Base-by-base conservation (phyloP, 2,329 filamentous ascomycete genomes). In the Aaosphaeria pasadenensis region DNA sequence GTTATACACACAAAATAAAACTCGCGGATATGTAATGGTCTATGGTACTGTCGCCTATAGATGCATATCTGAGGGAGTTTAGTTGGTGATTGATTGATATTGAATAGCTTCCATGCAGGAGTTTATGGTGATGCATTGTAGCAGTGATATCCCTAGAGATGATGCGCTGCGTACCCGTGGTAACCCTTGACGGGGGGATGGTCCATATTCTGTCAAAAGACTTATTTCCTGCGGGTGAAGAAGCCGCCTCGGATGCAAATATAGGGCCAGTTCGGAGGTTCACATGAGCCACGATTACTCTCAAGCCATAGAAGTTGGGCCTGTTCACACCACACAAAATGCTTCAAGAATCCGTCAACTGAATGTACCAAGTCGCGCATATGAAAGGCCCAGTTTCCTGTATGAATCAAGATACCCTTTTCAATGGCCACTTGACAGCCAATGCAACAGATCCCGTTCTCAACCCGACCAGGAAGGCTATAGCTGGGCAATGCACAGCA, bases 261-360 rank as follows among this genome's bases (percentile, higher is more conserved):
- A 30, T 45, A 38, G 6, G 43, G 35, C 29, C 39, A 32, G 17
- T 35, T 42, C 4, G 44, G 11, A 7, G 44, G 44, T 32, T 33
- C 13, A 29, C 13, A 7, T 42, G 28, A 41, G 7, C 44, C 44
- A 32, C 29, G 6, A 35, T 35, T 36, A 29, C 44, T 41, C 11
- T 48, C 55, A 46, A 17, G 50, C 67, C 66, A 70, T 39, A 70
- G 49, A 30, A 57, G 39, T 50, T 70, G 64, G 50, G 64, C 65
- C 51, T 64, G 58, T 55, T 64, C 55, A 58, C 66, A 71, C 60
- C 59, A 66, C 52, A 53, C 53, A 55, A 71, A 71, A 53, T 71
- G 63, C 43, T 61, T 49, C 46, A 71, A 45, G 54, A 69, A 69
- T 24, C 50, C 58, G 46, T 58, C 53, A 53, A 50, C 58, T 39